Percentiles rank a stretch among this genome's conserved stretches.
These are phyloP conservation scores for Beauveria scarabaeidicola DNA, from an alignment of 2,329 filamentous ascomycete species.

Conservation along the genomic window DNA sequence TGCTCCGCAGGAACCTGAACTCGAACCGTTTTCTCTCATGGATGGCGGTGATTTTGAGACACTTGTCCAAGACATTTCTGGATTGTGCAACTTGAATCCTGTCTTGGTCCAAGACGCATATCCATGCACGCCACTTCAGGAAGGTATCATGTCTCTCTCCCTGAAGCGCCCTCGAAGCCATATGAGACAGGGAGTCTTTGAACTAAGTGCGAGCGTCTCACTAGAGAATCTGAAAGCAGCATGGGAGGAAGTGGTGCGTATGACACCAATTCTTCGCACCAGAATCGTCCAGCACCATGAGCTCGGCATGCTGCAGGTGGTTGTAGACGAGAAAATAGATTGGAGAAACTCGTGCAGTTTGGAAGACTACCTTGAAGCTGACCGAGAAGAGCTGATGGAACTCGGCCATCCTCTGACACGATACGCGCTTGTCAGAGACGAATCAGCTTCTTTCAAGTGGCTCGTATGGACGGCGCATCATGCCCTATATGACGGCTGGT, in stretches of 20 bases:
- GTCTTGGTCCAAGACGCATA: neutral
- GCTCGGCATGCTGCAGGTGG: neutral
- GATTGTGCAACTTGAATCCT: neutral
- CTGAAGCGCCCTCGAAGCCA: neutral
- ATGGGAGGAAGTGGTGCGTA: neutral
- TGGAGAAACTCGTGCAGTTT: neutral
- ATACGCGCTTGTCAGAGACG: neutral
- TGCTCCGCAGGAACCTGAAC: neutral
- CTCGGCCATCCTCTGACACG: neutral
- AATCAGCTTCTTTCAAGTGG: constrained; percentile 3
- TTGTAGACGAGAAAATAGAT: neutral
- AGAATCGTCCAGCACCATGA: neutral
- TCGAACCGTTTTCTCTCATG: neutral
- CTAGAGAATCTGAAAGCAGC: neutral
- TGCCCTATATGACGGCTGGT: constrained; percentile 24
- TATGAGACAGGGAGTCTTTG: neutral
- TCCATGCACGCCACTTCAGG: neutral
- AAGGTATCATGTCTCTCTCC: neutral
- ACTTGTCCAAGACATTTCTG: too few species aligned
- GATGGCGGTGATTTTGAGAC: neutral
- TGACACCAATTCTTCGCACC: neutral
- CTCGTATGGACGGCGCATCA: constrained; percentile 25
- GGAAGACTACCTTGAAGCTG: neutral
- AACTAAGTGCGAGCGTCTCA: neutral
- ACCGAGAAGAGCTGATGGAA: neutral